Base-by-base conservation (phyloP, 169 alveolate genomes). In the Perkinsus olseni region DNA sequence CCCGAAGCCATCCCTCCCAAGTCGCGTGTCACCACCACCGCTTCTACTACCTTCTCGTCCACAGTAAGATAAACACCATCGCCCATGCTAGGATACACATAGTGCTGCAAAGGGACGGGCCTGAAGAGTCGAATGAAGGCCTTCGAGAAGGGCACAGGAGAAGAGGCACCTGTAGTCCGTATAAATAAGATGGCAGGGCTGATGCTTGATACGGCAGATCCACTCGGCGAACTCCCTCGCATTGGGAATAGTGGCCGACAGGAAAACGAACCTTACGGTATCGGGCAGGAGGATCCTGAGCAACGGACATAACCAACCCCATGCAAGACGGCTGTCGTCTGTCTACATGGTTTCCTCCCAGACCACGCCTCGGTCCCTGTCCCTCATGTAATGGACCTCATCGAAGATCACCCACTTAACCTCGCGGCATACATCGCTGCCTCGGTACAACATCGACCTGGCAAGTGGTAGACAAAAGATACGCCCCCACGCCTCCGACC, bases 321-420 rank as follows among this genome's bases (percentile, higher is more conserved):
- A 10, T 74, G 38, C n/a, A n/a, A n/a, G n/a, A n/a, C n/a, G n/a
- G n/a, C n/a, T n/a, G n/a, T n/a, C n/a, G n/a, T n/a, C 3, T 95
- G 96, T 0, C 94, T 99, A 99, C 93, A 99, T 98, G 0, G 99
- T 99, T 94, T 99, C 99, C 96, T 99, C 99, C 99, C 99, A 99
- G 20, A 99, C 99, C 82, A 99, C 99, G 8, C 99, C 99, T 92
- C 99, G 96, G 94, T 99, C 99, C 93, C 99, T 97, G 95, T 99
- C 99, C 93, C 99, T 97, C 99, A 99, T 99, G 97, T 99, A 99
- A 97, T 99, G 99, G 36, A 99, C 99, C 96, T 99, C 99, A 21
- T 39, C 97, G 91, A 94, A 96, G 8, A 96, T 95, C 24, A 96
- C 96, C 97, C 97, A 95, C 36, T 98, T 98, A 95, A 98, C 97